phyloP scores from a whole-genome alignment of 2,329 filamentous ascomycete species.

The Bisporella sp. region DNA sequence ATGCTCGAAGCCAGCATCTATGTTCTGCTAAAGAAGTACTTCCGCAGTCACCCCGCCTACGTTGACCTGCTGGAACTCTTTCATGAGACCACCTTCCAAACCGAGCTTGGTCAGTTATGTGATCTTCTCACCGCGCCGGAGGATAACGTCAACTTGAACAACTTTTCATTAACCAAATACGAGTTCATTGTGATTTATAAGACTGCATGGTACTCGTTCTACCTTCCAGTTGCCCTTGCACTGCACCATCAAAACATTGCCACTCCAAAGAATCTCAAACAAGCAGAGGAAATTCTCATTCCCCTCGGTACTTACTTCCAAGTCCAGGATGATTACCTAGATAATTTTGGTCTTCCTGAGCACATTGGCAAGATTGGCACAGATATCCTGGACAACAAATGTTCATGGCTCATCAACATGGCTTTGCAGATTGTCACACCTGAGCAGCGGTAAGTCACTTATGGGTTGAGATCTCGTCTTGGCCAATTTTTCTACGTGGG shows the following conservation, averaged over 20 bases:
- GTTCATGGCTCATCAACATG: slow-evolving; percentile 96
- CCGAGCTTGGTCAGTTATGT: slow-evolving; percentile 89
- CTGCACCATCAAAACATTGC: slow-evolving; percentile 80
- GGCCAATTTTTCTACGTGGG: too few relatives aligned
- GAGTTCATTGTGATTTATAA: slow-evolving; percentile 99
- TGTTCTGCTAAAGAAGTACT: slow-evolving; percentile 86
- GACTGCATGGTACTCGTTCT: slow-evolving; percentile 99
- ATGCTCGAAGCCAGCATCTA: slow-evolving; percentile 92
- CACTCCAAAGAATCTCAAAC: slow-evolving; percentile 81
- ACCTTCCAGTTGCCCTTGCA: slow-evolving; percentile 89
- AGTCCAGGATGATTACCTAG: slow-evolving; percentile 96
- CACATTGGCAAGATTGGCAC: slow-evolving; percentile 98
- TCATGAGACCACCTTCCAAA: slow-evolving; percentile 90
- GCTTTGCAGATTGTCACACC: slow-evolving; percentile 73
- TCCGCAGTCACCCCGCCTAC: slow-evolving; percentile 80
- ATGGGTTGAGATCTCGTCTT: not conserved
- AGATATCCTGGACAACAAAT: slow-evolving; percentile 99
- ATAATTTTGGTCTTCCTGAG: slow-evolving; percentile 90
- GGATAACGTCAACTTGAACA: slow-evolving; percentile 84
- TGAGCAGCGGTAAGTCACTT: slow-evolving; percentile 54
- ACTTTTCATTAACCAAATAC: slow-evolving; percentile 95
- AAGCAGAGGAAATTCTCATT: slow-evolving; percentile 86
- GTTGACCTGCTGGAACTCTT: slow-evolving; percentile 91
- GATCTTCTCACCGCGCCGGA: slow-evolving; percentile 95
- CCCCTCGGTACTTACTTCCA: slow-evolving; percentile 99